These are phyloP conservation scores for Monascus ruber DNA, from an alignment of 2,329 filamentous ascomycete genomes.

Conservation along the genomic window DNA sequence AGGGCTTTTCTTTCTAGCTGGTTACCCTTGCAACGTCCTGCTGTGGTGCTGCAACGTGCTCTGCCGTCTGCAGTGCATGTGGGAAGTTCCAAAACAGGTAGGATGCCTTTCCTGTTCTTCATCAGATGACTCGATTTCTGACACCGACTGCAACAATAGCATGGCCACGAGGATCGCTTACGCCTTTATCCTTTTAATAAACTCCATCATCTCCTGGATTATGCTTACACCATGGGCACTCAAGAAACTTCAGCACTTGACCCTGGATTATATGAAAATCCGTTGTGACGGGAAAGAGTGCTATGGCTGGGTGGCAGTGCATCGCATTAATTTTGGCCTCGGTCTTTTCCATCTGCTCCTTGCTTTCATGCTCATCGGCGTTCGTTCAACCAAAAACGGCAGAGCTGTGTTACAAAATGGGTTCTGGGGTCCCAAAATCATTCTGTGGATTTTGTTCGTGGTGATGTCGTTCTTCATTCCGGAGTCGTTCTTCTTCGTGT, in stretches of 20 bases:
- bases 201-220: constrained; percentile 95
- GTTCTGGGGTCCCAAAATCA: constrained; percentile 96
- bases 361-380: constrained; percentile 72
- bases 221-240: constrained; percentile 99
- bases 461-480: constrained; percentile 93
- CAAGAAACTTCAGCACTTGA: constrained; percentile 84
- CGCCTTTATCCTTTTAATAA: constrained; percentile 84
- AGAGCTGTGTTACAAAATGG: constrained; percentile 88
- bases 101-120: constrained; percentile 3
- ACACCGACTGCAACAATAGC: constrained; percentile 36
- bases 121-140: constrained; percentile 7
- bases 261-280: constrained; percentile 92
- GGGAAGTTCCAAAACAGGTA: constrained; percentile 95
- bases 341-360: constrained; percentile 87
- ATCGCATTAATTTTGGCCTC: constrained; percentile 95
- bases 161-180: constrained; percentile 96
- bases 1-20: constrained; percentile 39
- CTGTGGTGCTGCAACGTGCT: constrained; percentile 93
- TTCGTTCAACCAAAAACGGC: constrained; percentile 74
- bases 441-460: constrained; percentile 76
- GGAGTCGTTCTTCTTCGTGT: constrained; percentile 86
- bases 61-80: constrained; percentile 87
- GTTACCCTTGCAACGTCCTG: constrained; percentile 75
- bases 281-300: constrained; percentile 83
- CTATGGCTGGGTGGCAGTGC: constrained; percentile 90